Percentiles rank a stretch among this genome's conserved stretches.
Evolutionary conservation across 805 yeast species (phyloP).

Genomic region (Starmera caribaea): DNA sequence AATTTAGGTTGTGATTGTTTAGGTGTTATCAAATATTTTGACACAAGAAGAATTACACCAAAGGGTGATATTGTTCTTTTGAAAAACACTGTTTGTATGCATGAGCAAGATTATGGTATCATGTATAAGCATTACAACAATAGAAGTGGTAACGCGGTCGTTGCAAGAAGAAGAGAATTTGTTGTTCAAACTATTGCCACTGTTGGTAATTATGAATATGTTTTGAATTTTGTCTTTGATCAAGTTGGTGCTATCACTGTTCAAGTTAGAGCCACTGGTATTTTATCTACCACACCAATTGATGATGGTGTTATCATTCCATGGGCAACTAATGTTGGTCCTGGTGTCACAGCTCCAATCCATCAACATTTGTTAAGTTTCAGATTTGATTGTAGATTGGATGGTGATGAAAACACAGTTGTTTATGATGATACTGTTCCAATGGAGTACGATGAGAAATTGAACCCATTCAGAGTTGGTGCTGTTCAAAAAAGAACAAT

Average conservation of each 20-base stretch:
- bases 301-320: slow-evolving; percentile 59
- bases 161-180: slow-evolving; percentile 65
- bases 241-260: slow-evolving; percentile 72
- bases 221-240: slow-evolving; percentile 60
- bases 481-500: slow-evolving; percentile 51
- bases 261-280: slow-evolving; percentile 82
- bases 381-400: slow-evolving; percentile 76
- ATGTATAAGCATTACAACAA: slow-evolving; percentile 74
- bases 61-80: slow-evolving; percentile 53
- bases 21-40: slow-evolving; percentile 69
- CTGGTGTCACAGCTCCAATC: slow-evolving; percentile 74
- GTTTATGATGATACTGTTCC: slow-evolving; percentile 60
- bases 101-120: slow-evolving; percentile 70
- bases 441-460: slow-evolving; percentile 41
- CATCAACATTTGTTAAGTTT: slow-evolving; percentile 76
- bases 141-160: slow-evolving; percentile 61
- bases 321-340: slow-evolving; percentile 66
- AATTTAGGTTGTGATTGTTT: slow-evolving; percentile 75
- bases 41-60: slow-evolving; percentile 44
- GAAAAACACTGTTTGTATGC: slow-evolving; percentile 71
- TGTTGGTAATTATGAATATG: slow-evolving; percentile 78
- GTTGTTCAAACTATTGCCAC: slow-evolving; percentile 76
- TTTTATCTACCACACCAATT: slow-evolving; percentile 75
- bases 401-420: slow-evolving; percentile 71
- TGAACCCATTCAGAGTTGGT: slow-evolving; percentile 65